Percentiles rank a stretch among this genome's conserved stretches.
These are phyloP conservation scores for Nakataea oryzae DNA, from an alignment of 2,329 filamentous ascomycete genomes.

Conservation along the genomic window DNA sequence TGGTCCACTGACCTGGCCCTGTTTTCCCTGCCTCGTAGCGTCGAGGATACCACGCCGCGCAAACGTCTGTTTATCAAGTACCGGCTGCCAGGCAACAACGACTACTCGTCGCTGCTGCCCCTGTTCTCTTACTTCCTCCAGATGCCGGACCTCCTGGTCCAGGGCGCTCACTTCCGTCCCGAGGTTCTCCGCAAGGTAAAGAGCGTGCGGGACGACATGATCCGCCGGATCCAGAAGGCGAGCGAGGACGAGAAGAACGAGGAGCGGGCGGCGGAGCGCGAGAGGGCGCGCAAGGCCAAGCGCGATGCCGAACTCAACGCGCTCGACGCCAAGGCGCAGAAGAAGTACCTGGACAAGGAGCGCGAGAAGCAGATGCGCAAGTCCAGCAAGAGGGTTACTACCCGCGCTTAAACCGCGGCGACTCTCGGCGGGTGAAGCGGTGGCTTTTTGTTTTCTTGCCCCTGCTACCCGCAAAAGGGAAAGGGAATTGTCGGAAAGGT, in stretches of 20 bases:
- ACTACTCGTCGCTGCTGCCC: slow-evolving; percentile 57
- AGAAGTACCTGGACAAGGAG: slow-evolving; percentile 76
- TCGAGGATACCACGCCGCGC: slow-evolving; percentile 73
- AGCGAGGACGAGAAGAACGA: slow-evolving; percentile 75
- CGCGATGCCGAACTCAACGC: slow-evolving; percentile 70
- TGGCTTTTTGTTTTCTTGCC: too few relatives aligned
- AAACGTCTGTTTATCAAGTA: slow-evolving; percentile 81
- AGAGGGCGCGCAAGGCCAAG: slow-evolving; percentile 78
- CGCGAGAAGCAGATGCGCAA: slow-evolving; percentile 59
- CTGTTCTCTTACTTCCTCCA: slow-evolving; percentile 76
- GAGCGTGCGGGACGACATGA: slow-evolving; percentile 67
- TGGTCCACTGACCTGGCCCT: too few relatives aligned
- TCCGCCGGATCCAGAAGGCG: slow-evolving; percentile 67
- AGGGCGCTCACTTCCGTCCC: slow-evolving; percentile 72
- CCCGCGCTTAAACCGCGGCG: slow-evolving; percentile 23
- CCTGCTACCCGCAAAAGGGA: too few relatives aligned
- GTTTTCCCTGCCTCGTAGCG: slow-evolving; percentile 38
- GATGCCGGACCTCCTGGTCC: slow-evolving; percentile 71
- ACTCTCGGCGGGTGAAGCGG: neutral
- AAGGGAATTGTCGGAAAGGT: too few relatives aligned
- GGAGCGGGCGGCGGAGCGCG: slow-evolving; percentile 61
- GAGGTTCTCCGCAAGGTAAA: slow-evolving; percentile 83
- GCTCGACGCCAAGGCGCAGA: slow-evolving; percentile 73
- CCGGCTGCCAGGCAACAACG: slow-evolving; percentile 53
- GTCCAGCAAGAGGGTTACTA: slow-evolving; percentile 42